phyloP scores from a whole-genome alignment of 495 filamentous ascomycete genomes.

The Trichodelitschia bisporula region DNA sequence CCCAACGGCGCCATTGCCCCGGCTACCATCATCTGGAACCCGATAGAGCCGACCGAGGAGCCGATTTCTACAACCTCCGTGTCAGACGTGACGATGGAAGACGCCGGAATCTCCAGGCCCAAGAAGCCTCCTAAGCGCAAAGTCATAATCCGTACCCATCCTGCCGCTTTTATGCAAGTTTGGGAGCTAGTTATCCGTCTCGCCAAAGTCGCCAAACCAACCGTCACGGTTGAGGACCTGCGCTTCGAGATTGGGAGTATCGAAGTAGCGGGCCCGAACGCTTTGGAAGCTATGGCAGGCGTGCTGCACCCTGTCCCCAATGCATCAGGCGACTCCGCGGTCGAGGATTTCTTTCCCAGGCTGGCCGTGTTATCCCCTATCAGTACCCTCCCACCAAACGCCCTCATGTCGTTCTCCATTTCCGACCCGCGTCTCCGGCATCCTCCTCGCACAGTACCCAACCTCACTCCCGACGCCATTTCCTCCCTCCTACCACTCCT shows the following conservation, averaged over 20 bases:
- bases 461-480: constrained; percentile 19
- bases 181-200: constrained; percentile 55
- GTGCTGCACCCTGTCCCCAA: constrained; percentile 33
- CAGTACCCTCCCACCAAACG: constrained; percentile 32
- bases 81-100: constrained; percentile 9
- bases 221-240: constrained; percentile 62
- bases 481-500: constrained; percentile 30
- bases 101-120: constrained; percentile 11
- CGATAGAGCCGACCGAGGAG: constrained; percentile 15
- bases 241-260: constrained; percentile 91
- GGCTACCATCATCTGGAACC: constrained; percentile 44
- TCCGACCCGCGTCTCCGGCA: constrained; percentile 65
- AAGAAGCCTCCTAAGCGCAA: constrained; percentile 20
- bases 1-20: constrained; percentile 40
- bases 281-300: constrained; percentile 55
- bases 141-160: constrained; percentile 57
- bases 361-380: not conserved
- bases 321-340: constrained; percentile 20
- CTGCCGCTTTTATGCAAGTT: constrained; percentile 62
- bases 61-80: too few relatives aligned
- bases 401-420: constrained; percentile 45
- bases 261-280: constrained; percentile 60
- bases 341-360: constrained; percentile 34
- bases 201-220: constrained; percentile 44
- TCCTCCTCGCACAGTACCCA: constrained; percentile 19